Base-by-base conservation (phyloP, 2,329 filamentous ascomycete genomes). In the Xylariaceae sp. region DNA sequence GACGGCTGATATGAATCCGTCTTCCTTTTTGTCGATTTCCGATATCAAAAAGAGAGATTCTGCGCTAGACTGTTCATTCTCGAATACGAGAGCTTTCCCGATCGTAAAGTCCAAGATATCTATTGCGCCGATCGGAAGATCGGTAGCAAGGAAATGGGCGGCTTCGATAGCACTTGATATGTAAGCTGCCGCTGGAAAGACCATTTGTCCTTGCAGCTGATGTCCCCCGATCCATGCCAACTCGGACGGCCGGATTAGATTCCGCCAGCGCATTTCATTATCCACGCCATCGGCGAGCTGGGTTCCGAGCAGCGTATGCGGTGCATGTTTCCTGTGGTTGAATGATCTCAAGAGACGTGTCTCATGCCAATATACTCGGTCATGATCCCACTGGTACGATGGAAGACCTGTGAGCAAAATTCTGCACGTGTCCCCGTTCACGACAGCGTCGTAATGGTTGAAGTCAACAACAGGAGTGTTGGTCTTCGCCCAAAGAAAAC, bases 181-280 rank as follows among this genome's bases (percentile, higher is more conserved):
- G n/a, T 66, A 66, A 0, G 52, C 64, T 6, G 64, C 46, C 3
- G 59, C 61, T 3, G 65, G 65, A 33, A 65, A 62, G 3, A 64
- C 43, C 2, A 48, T 44, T 21, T 62, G 48, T 12, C 40, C 36
- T 19, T 64, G 50, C 6, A 67, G n/a, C 3, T n/a, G 11, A 24
- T 67, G 65, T 4, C 53, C 49, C 0, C 6, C 4, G 1, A 67
- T 11, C 63, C 65, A 67, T 0, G 26, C 19, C 7, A 63, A n/a
- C 12, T 64, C 58, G 2, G 9, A 33, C 0, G 45, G 23, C 1
- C 36, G 31, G 1, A 67, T 14, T 2, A 63, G 4, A 14, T 65
- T 28, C 1, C 43, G 37, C 63, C 62, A 67, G 3, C 29, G 16
- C 28, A 53, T 11, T 4, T 58, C 19, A 0, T 49, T 45, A 1